Evolutionary conservation across 495 filamentous ascomycete species (phyloP).

Genomic region (Tetracladium setigerum): DNA sequence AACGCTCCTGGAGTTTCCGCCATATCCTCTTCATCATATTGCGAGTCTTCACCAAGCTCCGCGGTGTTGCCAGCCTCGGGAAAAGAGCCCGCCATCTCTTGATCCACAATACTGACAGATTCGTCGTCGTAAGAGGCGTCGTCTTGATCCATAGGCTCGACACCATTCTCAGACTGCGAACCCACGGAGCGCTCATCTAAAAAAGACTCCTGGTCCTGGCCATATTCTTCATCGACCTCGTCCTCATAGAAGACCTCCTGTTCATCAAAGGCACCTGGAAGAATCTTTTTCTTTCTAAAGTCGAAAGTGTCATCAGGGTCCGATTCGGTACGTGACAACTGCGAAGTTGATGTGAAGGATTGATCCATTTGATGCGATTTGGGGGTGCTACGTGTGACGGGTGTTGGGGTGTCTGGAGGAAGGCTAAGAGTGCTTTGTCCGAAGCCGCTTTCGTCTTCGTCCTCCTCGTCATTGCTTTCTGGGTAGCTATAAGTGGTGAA

Average conservation of each 20-base stretch:
- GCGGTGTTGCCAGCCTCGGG: conserved; percentile 56
- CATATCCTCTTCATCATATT: conserved; percentile 25
- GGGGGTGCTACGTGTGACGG: conserved; percentile 29
- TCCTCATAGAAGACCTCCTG: conserved; percentile 46
- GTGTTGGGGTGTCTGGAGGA: conserved; percentile 52
- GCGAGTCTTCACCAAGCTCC: conserved; percentile 46
- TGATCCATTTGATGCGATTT: conserved; percentile 6
- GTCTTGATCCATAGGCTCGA: conserved; percentile 51
- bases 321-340: conserved; percentile 28
- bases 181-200: conserved; percentile 82
- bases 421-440: conserved; percentile 49
- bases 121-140: conserved; percentile 59
- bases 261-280: conserved; percentile 74
- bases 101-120: conserved; percentile 63
- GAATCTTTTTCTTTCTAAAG: conserved; percentile 61
- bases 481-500: conserved; percentile 94
- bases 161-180: conserved; percentile 62
- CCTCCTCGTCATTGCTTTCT: conserved; percentile 72
- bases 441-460: conserved; percentile 32
- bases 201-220: conserved; percentile 66
- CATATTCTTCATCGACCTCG: conserved; percentile 27
- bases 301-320: conserved; percentile 75
- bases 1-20: conserved; percentile 42
- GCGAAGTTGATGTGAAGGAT: conserved; percentile 16
- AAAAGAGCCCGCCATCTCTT: conserved; percentile 72